A percentile compares a stretch with the other conserved stretches of the same genome.
Evolutionary conservation across 495 filamentous ascomycete species (phyloP).

Genomic region (Daldinia caldariorum): DNA sequence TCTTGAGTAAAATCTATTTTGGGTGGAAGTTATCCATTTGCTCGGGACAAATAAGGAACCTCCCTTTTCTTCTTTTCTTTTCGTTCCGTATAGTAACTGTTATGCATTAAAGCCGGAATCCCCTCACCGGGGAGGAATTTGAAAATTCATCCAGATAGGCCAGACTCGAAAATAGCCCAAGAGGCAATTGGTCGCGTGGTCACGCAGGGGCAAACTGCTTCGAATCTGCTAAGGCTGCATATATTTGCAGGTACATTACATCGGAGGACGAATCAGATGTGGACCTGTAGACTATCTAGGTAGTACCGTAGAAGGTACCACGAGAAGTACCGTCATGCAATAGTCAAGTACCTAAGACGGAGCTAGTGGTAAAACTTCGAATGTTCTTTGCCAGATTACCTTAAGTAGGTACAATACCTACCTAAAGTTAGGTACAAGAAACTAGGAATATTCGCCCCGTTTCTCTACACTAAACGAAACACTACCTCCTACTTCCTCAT

Average conservation of each 20-base stretch:
- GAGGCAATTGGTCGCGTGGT: conserved; percentile 23
- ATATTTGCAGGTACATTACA: background rate
- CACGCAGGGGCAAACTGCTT: conserved; percentile 23
- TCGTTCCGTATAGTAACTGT: too few relatives aligned
- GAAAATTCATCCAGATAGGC: background rate
- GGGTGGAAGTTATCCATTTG: too few relatives aligned
- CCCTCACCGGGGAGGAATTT: background rate
- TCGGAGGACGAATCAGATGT: conserved; percentile 4
- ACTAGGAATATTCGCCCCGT: too few relatives aligned
- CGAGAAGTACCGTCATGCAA: conserved; percentile 3
- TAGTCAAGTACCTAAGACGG: conserved; percentile 5
- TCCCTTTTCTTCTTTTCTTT: too few relatives aligned
- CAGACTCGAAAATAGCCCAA: conserved; percentile 7
- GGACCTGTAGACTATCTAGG: background rate
- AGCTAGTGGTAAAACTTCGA: conserved; percentile 15
- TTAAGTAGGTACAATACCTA: background rate
- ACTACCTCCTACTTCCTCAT: background rate
- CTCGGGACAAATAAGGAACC: too few relatives aligned
- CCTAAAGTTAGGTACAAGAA: background rate
- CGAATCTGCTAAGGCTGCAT: conserved; percentile 39
- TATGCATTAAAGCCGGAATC: too few relatives aligned
- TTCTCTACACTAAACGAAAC: too few relatives aligned
- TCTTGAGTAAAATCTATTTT: too few relatives aligned
- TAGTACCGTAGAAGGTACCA: background rate
- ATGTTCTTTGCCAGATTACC: background rate